Evolutionary conservation across 441 rosid genomes (phyloP).

Genomic region (Daphne laureola): DNA sequence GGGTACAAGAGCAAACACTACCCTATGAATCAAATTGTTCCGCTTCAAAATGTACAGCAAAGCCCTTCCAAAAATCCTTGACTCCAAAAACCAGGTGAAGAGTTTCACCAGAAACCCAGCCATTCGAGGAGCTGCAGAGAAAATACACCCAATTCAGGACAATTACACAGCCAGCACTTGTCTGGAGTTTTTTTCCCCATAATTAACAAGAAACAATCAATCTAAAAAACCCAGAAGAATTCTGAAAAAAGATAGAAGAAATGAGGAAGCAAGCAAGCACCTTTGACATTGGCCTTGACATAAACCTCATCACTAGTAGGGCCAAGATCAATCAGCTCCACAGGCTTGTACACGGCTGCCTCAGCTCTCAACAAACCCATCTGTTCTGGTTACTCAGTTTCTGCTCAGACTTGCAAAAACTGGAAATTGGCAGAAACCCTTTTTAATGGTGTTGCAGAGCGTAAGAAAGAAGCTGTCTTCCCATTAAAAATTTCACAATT

Average conservation of each 20-base stretch:
- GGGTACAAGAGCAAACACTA: slow-evolving; percentile 5
- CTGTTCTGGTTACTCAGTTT: too few species aligned
- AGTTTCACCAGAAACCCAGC: slow-evolving; percentile 50
- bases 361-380: slow-evolving; percentile 40
- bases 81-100: slow-evolving; percentile 54
- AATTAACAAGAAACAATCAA: slow-evolving; percentile 1
- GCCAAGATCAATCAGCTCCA: slow-evolving; percentile 33
- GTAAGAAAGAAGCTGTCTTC: too few species aligned
- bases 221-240: neutral
- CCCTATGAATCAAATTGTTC: slow-evolving; percentile 49
- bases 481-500: too few species aligned
- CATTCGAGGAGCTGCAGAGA: slow-evolving; percentile 48
- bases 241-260: neutral
- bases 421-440: too few species aligned
- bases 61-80: slow-evolving; percentile 29
- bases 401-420: too few species aligned
- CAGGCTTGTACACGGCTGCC: slow-evolving; percentile 42
- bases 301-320: slow-evolving; percentile 36
- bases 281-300: slow-evolving; percentile 48
- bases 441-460: too few species aligned
- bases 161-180: neutral
- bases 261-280: slow-evolving; percentile 10
- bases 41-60: slow-evolving; percentile 39
- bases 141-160: neutral
- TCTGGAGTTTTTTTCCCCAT: too few species aligned